These are phyloP conservation scores for Trichosporon ovoides DNA, from an alignment of 1,284 basidiomycete genomes.

Conservation along the genomic window DNA sequence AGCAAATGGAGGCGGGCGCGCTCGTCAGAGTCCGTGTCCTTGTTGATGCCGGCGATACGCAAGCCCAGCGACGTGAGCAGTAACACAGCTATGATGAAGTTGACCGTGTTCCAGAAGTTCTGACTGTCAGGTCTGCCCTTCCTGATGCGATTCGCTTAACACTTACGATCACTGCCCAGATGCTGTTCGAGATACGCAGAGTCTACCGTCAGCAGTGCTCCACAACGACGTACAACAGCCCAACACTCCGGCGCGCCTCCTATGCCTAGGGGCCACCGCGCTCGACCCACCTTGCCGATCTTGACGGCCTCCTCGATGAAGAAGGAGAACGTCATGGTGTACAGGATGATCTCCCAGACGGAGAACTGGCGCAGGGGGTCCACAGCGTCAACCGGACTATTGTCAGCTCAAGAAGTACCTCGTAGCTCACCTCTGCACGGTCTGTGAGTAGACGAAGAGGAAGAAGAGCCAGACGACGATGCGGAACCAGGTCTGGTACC, in stretches of 20 bases:
- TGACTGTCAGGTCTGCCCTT: background rate
- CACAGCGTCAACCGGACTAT: constrained; percentile 33
- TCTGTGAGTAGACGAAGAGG: constrained; percentile 77
- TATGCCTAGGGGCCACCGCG: no score
- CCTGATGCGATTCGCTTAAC: background rate
- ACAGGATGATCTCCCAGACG: constrained; percentile 69
- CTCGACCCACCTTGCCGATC: constrained; percentile 58
- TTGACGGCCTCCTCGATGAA: constrained; percentile 55
- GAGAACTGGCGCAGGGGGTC: constrained; percentile 55
- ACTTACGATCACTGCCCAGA: constrained; percentile 36
- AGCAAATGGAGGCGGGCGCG: constrained; percentile 54
- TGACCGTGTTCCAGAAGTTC: constrained; percentile 70
- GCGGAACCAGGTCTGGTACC: constrained; percentile 53
- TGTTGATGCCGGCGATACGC: constrained; percentile 61
- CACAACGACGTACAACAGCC: no score
- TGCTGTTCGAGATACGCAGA: constrained; percentile 36
- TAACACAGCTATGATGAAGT: constrained; percentile 65
- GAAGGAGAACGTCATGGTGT: constrained; percentile 69
- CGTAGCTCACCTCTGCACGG: constrained; percentile 54
- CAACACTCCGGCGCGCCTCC: no score
- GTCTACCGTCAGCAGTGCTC: constrained; percentile 30
- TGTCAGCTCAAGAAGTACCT: background rate
- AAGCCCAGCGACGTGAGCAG: constrained; percentile 68
- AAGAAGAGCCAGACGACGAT: constrained; percentile 77
- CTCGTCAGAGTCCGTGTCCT: constrained; percentile 48